These are phyloP conservation scores for Pythium oligandrum DNA, from an alignment of 352 stramenopile genomes.

Conservation along the genomic window DNA sequence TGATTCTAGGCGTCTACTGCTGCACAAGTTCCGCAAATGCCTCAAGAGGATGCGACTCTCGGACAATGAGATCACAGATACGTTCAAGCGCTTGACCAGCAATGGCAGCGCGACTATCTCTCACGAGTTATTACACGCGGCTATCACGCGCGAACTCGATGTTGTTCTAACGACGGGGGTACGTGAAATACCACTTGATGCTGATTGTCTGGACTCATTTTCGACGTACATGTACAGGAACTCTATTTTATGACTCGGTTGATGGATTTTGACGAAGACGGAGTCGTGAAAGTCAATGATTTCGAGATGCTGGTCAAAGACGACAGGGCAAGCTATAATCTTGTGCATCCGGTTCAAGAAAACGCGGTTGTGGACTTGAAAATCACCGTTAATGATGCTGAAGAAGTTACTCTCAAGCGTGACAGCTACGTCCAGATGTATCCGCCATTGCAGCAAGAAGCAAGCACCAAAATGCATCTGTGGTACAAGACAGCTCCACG, in stretches of 20 bases:
- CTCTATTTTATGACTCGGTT: conserved; percentile 52
- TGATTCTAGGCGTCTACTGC: conserved; percentile 45
- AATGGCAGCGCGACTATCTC: conserved; percentile 34
- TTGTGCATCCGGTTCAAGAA: conserved; percentile 47
- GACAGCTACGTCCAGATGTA: conserved; percentile 58
- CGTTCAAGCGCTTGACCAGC: conserved; percentile 51
- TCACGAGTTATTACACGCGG: conserved; percentile 51
- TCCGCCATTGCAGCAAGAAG: conserved; percentile 49
- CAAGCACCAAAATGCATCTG: conserved; percentile 39
- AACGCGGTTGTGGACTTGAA: conserved; percentile 56
- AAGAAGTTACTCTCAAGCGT: conserved; percentile 47
- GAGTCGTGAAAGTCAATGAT: conserved; percentile 58
- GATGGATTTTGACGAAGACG: conserved; percentile 68
- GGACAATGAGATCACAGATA: conserved; percentile 77
- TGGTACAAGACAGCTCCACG: conserved; percentile 55
- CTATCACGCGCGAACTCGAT: conserved; percentile 66
- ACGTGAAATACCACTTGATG: conserved; percentile 3
- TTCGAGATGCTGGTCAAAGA: conserved; percentile 76
- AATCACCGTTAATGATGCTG: conserved; percentile 51
- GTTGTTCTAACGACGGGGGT: conserved; percentile 76
- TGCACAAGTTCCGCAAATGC: conserved; percentile 70
- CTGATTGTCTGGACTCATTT: neutral
- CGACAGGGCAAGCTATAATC: conserved; percentile 36
- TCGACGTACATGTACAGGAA: conserved; percentile 31
- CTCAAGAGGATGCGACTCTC: conserved; percentile 57